Evolutionary conservation across 106 monocot species (phyloP).

Genomic region (Cymbidium sinense): DNA sequence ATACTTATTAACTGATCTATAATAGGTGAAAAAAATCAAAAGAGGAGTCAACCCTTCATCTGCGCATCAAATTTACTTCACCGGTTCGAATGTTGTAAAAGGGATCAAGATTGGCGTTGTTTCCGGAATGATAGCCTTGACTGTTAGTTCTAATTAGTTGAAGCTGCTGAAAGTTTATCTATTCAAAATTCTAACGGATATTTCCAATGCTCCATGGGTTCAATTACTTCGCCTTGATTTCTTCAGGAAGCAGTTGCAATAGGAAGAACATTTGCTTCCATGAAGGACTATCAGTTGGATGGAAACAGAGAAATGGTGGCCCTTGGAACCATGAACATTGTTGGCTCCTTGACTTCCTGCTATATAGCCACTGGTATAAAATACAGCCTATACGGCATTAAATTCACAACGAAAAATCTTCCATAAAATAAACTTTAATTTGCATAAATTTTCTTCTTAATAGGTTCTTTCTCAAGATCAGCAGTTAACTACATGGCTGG

Average conservation of each 20-base stretch:
- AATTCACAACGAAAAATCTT: too few relatives aligned
- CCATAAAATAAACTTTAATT: too few relatives aligned
- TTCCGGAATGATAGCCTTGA: slow-evolving; percentile 66
- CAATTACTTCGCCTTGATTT: not conserved
- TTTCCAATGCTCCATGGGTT: too few relatives aligned
- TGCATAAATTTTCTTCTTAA: not conserved
- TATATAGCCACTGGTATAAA: slow-evolving; percentile 59
- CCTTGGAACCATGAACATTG: slow-evolving; percentile 67
- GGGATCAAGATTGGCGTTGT: slow-evolving; percentile 62
- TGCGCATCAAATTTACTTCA: slow-evolving; percentile 40
- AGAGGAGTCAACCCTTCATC: slow-evolving; percentile 80
- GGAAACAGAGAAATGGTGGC: slow-evolving; percentile 90
- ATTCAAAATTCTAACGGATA: too few relatives aligned
- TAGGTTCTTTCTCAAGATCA: slow-evolving; percentile 86
- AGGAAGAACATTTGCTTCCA: slow-evolving; percentile 70
- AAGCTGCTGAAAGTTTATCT: not conserved
- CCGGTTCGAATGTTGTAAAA: slow-evolving; percentile 36
- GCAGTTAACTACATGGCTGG: slow-evolving; percentile 95
- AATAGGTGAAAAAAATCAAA: slow-evolving; percentile 48
- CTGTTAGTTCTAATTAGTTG: slow-evolving; percentile 25
- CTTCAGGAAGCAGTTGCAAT: slow-evolving; percentile 80
- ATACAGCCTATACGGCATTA: not conserved
- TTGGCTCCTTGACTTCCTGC: slow-evolving; percentile 78
- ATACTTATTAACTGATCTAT: not conserved
- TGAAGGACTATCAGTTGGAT: slow-evolving; percentile 75